Base-by-base conservation (phyloP, 225 moss, liverwort and hornwort genomes). In the Sphagnum contortum region DNA sequence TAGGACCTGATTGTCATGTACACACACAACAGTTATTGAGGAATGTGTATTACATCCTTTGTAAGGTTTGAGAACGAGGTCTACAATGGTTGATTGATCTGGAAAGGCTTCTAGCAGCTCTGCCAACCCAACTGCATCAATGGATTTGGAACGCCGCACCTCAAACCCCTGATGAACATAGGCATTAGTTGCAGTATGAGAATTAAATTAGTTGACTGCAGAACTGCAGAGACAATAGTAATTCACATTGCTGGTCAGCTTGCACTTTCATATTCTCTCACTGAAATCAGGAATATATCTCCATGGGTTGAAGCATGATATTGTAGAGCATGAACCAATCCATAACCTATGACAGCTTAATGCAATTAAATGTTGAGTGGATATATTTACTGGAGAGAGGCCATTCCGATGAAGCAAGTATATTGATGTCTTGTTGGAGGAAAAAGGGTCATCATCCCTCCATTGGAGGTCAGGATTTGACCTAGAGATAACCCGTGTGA, bases 381-480 rank as follows among this genome's bases (percentile, higher is more conserved):
- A 29, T 29, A 29, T 29, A 29, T 29, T 29, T 75, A 82, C 81
- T 49, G 70, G 75, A 52, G 74, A 75, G 3, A 82, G 48, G 55
- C 69, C 81, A 70, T 82, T 77, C 61, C 64, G 72, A 48, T 82
- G 78, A 56, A 82, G 81, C 59, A 82, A 66, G 71, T 82, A 75
- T 4, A 82, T 55, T 55, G 73, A 78, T 47, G 74, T 72, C 49
- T 56, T 78, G 62, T 75, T 74, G 44, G 78, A 69, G 55, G 78
- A 82, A 14, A 82, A 52, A 9, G 52, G 81, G 55, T 78, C 81
- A 5, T 47, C 14, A 68, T 82, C 77, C 29, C 29, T 29, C 29
- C 29, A 29, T 49, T 68, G 9, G 54, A 75, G 73, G 9, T 46
- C 46, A 57, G 64, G 77, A 63, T 70, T 60, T 9, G 72, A 69